Evolutionary conservation across 257 asterid genomes (phyloP).

Genomic region (Marsdenia floribunda): DNA sequence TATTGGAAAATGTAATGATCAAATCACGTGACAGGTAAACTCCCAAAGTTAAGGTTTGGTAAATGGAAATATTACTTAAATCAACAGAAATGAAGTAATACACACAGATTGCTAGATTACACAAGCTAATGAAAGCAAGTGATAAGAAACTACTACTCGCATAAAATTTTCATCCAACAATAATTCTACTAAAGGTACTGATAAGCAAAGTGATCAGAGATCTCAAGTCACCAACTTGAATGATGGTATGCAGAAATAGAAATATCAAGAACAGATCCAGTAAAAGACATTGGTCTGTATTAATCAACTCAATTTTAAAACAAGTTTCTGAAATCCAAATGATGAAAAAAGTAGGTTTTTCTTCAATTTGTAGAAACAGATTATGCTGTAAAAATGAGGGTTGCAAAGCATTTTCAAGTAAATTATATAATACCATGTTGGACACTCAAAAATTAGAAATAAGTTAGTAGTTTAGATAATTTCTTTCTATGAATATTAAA

Average conservation of each 20-base stretch:
- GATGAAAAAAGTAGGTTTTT: neutral
- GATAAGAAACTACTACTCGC: neutral
- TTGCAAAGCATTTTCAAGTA: neutral
- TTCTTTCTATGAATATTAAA: neutral
- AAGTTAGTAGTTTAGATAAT: neutral
- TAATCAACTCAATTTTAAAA: neutral
- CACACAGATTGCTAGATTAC: neutral
- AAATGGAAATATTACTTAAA: constrained; percentile 1
- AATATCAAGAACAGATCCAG: neutral
- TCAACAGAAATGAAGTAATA: neutral
- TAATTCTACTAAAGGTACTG: neutral
- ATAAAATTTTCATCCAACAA: neutral
- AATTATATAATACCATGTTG: neutral
- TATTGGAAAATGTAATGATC: constrained; percentile 19
- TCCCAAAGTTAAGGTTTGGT: neutral
- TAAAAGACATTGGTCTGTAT: neutral
- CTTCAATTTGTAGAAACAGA: neutral
- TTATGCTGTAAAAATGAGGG: neutral
- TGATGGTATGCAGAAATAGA: neutral
- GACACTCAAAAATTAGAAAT: neutral
- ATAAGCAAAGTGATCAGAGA: neutral
- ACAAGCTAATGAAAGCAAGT: neutral
- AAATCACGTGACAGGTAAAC: neutral
- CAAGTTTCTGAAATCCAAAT: neutral
- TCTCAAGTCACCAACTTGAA: neutral